phyloP scores from a whole-genome alignment of 129 eudicot genomes.

The Saposhnikovia divaricata region DNA sequence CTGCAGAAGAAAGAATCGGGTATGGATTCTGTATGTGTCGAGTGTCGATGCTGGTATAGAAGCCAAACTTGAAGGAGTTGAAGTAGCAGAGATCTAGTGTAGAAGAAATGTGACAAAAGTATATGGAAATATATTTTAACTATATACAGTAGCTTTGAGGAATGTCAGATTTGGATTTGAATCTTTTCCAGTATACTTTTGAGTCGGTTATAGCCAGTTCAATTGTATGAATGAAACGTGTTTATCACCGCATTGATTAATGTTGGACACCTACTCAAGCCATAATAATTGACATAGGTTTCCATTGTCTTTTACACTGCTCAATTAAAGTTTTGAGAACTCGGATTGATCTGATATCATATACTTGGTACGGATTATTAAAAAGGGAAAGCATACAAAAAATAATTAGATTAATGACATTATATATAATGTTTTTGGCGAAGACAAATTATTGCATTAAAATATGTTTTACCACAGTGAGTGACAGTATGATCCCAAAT shows the following conservation, averaged over 20 bases:
- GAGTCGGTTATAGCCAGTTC: not conserved
- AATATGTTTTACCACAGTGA: not conserved
- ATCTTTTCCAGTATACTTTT: not conserved
- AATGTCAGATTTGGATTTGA: not conserved
- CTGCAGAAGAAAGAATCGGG: too few relatives aligned
- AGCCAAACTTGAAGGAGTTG: not conserved
- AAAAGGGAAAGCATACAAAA: not conserved
- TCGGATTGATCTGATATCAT: not conserved
- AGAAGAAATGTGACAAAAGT: too few relatives aligned
- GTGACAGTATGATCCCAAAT: not conserved
- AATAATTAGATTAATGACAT: not conserved
- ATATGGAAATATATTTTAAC: not conserved
- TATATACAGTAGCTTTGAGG: not conserved
- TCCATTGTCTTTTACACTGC: not conserved
- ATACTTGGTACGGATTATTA: not conserved
- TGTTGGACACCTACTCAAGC: not conserved
- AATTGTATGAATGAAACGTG: not conserved
- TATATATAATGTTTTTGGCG: too few relatives aligned
- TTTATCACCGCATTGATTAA: not conserved
- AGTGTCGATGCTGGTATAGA: too few relatives aligned
- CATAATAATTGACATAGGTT: not conserved
- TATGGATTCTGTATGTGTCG: too few relatives aligned
- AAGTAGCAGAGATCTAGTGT: not conserved
- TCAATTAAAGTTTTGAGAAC: not conserved
- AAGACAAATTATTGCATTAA: too few relatives aligned